Evolutionary conservation across 2,329 filamentous ascomycete genomes (phyloP).

Genomic region (Pleochaeta shiraiana): DNA sequence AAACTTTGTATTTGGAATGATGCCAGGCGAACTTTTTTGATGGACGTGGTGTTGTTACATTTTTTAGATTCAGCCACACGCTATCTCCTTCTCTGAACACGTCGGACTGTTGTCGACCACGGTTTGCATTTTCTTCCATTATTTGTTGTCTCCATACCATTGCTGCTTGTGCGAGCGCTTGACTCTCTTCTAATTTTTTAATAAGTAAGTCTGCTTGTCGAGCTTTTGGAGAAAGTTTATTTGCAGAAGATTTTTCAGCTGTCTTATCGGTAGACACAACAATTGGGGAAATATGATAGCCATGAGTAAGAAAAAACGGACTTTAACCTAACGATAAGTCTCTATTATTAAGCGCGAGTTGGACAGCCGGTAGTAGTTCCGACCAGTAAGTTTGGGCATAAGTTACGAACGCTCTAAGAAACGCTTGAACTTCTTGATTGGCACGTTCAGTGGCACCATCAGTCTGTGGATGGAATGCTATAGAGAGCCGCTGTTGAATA

Average conservation of each 20-base stretch:
- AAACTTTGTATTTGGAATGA: neutral
- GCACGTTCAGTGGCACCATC: neutral
- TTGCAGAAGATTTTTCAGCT: neutral
- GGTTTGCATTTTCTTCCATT: neutral
- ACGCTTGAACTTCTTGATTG: neutral
- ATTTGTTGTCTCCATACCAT: neutral
- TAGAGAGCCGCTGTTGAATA: neutral
- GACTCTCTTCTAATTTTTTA: neutral
- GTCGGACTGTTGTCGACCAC: neutral
- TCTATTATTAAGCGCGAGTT: slow-evolving; percentile 5
- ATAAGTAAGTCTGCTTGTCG: neutral
- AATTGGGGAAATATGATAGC: neutral
- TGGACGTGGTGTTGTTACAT: neutral
- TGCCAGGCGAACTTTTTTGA: neutral
- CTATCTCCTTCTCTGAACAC: neutral
- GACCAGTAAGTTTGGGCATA: neutral
- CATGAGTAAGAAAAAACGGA: neutral
- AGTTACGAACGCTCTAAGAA: neutral
- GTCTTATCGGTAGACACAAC: neutral
- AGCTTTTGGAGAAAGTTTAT: neutral
- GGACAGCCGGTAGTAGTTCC: neutral
- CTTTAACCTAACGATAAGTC: neutral
- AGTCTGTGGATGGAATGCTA: neutral
- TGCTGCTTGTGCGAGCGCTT: neutral
- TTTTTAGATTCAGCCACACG: neutral